phyloP scores from a whole-genome alignment of 1,284 basidiomycete species.

The Butyriboletus appendiculatus region DNA sequence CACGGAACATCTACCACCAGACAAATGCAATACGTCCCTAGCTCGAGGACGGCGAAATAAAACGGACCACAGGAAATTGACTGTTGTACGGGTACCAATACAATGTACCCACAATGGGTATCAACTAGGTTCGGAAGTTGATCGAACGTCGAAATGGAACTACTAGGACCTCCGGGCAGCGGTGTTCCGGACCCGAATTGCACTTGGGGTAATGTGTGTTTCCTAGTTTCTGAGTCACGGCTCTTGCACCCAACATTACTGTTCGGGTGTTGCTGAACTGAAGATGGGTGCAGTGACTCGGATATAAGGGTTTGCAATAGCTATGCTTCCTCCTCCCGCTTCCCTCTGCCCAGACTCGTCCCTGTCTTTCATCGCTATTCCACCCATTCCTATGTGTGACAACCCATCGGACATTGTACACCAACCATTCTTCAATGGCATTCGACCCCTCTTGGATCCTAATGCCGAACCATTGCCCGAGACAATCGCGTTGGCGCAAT shows the following conservation, averaged over 20 bases:
- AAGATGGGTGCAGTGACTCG: neutral
- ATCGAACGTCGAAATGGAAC: constrained; percentile 2
- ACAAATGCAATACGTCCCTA: neutral
- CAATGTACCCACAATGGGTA: neutral
- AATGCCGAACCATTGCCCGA: neutral
- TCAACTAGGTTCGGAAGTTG: neutral
- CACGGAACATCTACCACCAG: neutral
- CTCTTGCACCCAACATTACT: neutral
- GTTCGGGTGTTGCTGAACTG: neutral
- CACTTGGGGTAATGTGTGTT: neutral
- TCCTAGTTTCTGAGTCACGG: neutral
- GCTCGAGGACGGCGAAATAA: neutral
- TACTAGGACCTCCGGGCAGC: neutral
- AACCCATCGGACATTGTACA: neutral
- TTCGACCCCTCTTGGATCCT: neutral
- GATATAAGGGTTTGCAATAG: constrained; percentile 11
- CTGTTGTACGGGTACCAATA: neutral
- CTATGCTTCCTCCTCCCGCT: neutral
- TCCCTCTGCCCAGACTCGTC: too few relatives aligned
- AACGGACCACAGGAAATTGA: neutral
- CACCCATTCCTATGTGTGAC: neutral
- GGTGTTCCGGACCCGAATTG: neutral
- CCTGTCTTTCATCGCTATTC: neutral
- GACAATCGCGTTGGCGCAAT: neutral
- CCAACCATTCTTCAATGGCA: neutral